These are phyloP conservation scores for Serendipita indica DNA, from an alignment of 768 basidiomycete genomes.

Conservation along the genomic window DNA sequence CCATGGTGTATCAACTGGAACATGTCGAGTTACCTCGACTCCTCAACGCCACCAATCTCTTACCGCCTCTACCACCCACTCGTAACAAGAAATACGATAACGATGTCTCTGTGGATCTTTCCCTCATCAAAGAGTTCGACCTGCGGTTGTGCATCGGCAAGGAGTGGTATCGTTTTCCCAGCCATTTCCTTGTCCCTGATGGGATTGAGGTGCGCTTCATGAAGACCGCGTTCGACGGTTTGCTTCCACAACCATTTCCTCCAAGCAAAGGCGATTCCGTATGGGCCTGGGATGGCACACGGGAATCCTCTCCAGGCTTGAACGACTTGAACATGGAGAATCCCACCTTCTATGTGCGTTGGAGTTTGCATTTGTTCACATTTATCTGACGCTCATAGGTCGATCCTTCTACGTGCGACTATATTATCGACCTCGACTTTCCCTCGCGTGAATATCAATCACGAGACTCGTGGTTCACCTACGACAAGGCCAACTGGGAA, in stretches of 20 bases:
- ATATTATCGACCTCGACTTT: slow-evolving; percentile 82
- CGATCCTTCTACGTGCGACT: slow-evolving; percentile 60
- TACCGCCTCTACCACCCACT: slow-evolving; percentile 32
- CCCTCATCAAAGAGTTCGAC: slow-evolving; percentile 51
- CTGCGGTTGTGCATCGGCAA: slow-evolving; percentile 76
- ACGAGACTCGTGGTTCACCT: slow-evolving; percentile 68
- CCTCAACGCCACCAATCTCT: slow-evolving; percentile 53
- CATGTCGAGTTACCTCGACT: slow-evolving; percentile 65
- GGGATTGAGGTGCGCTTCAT: slow-evolving; percentile 74
- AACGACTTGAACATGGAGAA: slow-evolving; percentile 86
- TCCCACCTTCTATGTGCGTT: slow-evolving; percentile 56
- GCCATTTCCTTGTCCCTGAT: slow-evolving; percentile 75
- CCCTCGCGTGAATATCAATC: slow-evolving; percentile 32
- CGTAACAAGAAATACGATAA: slow-evolving; percentile 27
- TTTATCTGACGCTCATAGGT: slow-evolving; percentile 32
- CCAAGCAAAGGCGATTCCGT: slow-evolving; percentile 24
- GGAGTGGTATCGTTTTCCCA: slow-evolving; percentile 93
- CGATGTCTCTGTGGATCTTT: slow-evolving; percentile 43
- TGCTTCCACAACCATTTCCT: slow-evolving; percentile 73
- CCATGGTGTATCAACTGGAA: slow-evolving; percentile 56
- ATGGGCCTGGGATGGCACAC: slow-evolving; percentile 51
- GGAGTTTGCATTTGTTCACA: slow-evolving; percentile 9
- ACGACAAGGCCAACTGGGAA: slow-evolving; percentile 58
- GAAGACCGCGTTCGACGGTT: slow-evolving; percentile 81
- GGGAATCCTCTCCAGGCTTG: slow-evolving; percentile 43